These are phyloP conservation scores for Populus hybrid DNA, from an alignment of 441 rosid species.

Conservation along the genomic window DNA sequence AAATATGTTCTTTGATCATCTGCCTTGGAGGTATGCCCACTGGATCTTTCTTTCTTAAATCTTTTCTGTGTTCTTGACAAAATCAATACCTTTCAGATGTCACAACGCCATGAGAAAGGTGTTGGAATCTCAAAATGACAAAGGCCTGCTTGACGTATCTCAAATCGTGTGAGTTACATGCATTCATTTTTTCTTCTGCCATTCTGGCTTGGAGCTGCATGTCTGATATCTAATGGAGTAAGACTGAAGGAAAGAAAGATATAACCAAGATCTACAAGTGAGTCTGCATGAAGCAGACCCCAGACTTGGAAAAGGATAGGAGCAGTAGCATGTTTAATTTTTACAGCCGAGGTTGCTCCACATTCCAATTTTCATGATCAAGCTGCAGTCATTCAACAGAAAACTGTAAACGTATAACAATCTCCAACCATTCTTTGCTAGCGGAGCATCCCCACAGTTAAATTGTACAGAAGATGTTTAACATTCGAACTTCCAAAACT, in stretches of 20 bases:
- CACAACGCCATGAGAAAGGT: slow-evolving; percentile 59
- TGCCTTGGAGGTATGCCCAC: slow-evolving; percentile 73
- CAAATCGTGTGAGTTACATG: slow-evolving; percentile 35
- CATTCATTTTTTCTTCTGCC: not conserved
- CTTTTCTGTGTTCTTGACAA: slow-evolving; percentile 1
- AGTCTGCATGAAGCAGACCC: too few relatives aligned
- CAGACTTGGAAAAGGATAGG: too few relatives aligned
- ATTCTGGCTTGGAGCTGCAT: not conserved
- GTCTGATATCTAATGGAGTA: not conserved
- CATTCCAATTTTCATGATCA: not conserved
- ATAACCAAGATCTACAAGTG: not conserved
- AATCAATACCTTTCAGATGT: slow-evolving; percentile 47
- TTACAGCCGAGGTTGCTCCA: too few relatives aligned
- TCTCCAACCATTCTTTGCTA: not conserved
- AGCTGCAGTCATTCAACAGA: not conserved
- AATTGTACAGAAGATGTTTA: too few relatives aligned
- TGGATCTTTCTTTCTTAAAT: not conserved
- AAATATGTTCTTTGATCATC: slow-evolving; percentile 90
- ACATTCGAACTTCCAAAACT: too few relatives aligned
- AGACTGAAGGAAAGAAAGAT: not conserved
- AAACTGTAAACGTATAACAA: not conserved
- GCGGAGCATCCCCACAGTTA: not conserved
- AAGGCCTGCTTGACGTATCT: slow-evolving; percentile 20
- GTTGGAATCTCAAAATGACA: slow-evolving; percentile 44
- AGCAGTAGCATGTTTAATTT: not conserved